A percentile compares a stretch with the other conserved stretches of the same genome.
Conservation (phyloP, 768 basidiomycete species). For the Termitomyces titanicus region DNA sequence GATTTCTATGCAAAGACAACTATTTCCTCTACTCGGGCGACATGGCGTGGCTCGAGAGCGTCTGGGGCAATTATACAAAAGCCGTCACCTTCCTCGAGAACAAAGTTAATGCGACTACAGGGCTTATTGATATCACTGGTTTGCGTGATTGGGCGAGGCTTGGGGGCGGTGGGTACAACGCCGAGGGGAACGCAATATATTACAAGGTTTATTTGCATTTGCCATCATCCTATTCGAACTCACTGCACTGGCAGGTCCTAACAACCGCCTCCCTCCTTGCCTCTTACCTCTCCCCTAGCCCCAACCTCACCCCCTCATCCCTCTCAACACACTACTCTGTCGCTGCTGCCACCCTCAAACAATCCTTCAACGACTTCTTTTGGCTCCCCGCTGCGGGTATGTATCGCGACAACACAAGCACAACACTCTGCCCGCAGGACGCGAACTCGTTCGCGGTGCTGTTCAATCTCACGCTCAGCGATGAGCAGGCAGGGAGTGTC, state of each 20-base stretch:
- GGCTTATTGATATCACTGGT: conserved; percentile 54
- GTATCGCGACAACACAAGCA: conserved; percentile 54
- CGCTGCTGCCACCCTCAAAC: conserved; percentile 48
- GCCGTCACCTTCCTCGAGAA: conserved; percentile 51
- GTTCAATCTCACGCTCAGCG: conserved; percentile 39
- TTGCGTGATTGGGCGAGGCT: conserved; percentile 54
- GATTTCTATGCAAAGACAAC: conserved; percentile 44
- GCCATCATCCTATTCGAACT: too few relatives aligned
- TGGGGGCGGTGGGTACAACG: conserved; percentile 53
- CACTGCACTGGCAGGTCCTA: conserved; percentile 39
- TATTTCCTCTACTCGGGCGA: conserved; percentile 57
- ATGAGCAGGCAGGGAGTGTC: too few relatives aligned
- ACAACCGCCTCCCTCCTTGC: conserved; percentile 45
- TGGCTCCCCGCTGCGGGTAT: conserved; percentile 45
- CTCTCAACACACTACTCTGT: conserved; percentile 34
- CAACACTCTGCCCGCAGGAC: conserved; percentile 52
- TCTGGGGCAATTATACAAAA: conserved; percentile 56
- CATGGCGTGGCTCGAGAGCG: conserved; percentile 39
- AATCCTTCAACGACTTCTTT: conserved; percentile 45
- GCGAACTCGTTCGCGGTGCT: conserved; percentile 54
- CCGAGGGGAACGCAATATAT: conserved; percentile 45
- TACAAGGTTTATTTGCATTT: not conserved
- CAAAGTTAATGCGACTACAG: conserved; percentile 44
- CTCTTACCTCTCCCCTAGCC: conserved; percentile 17
- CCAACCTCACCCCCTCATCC: conserved; percentile 21